phyloP scores from a whole-genome alignment of 345 rosid genomes.

The Citrus inodora region DNA sequence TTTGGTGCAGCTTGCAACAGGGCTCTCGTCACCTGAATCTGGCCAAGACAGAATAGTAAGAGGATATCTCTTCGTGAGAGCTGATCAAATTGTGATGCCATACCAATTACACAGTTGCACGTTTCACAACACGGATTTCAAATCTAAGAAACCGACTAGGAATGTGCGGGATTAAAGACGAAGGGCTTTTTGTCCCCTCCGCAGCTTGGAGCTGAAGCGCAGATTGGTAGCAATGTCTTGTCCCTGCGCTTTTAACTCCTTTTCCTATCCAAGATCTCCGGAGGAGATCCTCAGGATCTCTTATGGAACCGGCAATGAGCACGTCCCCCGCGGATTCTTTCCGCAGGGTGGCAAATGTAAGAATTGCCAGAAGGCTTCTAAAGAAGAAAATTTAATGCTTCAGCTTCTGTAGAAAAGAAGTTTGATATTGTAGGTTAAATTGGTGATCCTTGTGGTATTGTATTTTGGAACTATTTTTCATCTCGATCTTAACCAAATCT shows the following conservation, averaged over 20 bases:
- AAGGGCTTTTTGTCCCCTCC: background rate
- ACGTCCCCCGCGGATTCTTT: background rate
- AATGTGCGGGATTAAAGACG: background rate
- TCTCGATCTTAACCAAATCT: background rate
- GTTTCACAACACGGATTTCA: background rate
- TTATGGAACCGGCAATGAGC: background rate
- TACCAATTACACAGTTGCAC: background rate
- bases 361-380: background rate
- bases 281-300: background rate
- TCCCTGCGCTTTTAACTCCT: background rate
- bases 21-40: background rate
- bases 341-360: background rate
- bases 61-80: background rate
- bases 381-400: background rate
- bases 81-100: background rate
- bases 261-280: background rate
- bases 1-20: background rate
- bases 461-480: background rate
- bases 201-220: background rate
- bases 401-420: background rate
- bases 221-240: background rate
- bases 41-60: background rate
- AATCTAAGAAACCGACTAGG: background rate
- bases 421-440: background rate
- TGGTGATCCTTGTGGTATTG: too few species aligned